Evolutionary conservation across 2,329 filamentous ascomycete genomes (phyloP).

Genomic region (Bertia moriformis): DNA sequence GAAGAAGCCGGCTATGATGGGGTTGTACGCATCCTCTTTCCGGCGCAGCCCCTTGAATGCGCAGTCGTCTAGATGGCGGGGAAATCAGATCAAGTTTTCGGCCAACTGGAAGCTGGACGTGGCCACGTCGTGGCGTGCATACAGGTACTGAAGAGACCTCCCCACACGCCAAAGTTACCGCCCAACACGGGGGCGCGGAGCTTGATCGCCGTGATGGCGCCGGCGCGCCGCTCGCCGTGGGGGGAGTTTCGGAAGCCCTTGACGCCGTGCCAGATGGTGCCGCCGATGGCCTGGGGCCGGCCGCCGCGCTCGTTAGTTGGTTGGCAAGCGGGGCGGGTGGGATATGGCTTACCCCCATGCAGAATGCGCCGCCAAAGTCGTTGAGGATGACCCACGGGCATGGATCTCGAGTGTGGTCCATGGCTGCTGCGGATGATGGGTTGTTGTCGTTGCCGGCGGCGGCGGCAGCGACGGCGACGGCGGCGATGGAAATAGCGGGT

Average conservation of each 20-base stretch:
- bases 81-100: too few species aligned
- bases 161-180: slow-evolving; percentile 68
- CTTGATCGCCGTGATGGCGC: slow-evolving; percentile 63
- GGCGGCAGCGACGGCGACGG: too few species aligned
- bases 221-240: slow-evolving; percentile 62
- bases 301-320: not conserved
- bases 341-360: slow-evolving; percentile 50
- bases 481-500: too few species aligned
- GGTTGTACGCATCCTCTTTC: slow-evolving; percentile 69
- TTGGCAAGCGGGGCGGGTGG: not conserved
- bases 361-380: slow-evolving; percentile 65
- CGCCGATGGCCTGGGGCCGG: slow-evolving; percentile 31
- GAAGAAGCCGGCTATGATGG: slow-evolving; percentile 65
- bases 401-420: slow-evolving; percentile 63
- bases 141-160: slow-evolving; percentile 61
- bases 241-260: slow-evolving; percentile 55
- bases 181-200: slow-evolving; percentile 61
- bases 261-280: slow-evolving; percentile 62
- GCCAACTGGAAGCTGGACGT: too few species aligned
- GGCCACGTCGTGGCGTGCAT: too few species aligned
- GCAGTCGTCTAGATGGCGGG: too few species aligned
- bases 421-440: slow-evolving; percentile 15
- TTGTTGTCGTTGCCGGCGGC: too few species aligned
- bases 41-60: slow-evolving; percentile 59
- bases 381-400: slow-evolving; percentile 63